Percentiles rank a stretch among this genome's conserved stretches.
Evolutionary conservation across 129 eudicot genomes (phyloP).

Genomic region (Erigeron canadensis): DNA sequence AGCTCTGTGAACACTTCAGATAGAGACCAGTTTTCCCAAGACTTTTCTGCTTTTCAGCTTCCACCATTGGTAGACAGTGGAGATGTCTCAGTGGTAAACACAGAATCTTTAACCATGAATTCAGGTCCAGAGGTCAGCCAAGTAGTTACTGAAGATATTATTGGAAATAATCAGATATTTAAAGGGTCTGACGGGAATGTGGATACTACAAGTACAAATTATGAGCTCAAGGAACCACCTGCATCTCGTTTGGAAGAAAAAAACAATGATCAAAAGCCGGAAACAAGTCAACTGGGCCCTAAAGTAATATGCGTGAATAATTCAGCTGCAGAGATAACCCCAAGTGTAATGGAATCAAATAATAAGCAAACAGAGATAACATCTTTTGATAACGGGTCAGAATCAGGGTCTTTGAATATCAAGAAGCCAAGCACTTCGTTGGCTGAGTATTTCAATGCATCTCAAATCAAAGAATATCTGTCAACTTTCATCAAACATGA

Average conservation of each 20-base stretch:
- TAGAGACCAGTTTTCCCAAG: constrained; percentile 22
- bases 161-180: constrained; percentile 11
- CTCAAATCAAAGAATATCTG: constrained; percentile 57
- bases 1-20: constrained; percentile 26
- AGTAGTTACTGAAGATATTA: constrained; percentile 15
- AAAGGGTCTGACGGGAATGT: constrained; percentile 6
- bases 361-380: background rate
- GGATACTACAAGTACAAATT: constrained; percentile 14
- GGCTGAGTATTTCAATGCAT: constrained; percentile 49
- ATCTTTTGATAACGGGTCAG: constrained; percentile 15
- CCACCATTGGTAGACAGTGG: constrained; percentile 28
- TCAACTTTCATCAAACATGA: constrained; percentile 38
- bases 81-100: constrained; percentile 13
- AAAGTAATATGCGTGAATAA: constrained; percentile 20
- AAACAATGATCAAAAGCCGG: constrained; percentile 13
- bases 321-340: constrained; percentile 11
- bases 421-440: constrained; percentile 44
- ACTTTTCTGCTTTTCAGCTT: constrained; percentile 13
- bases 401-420: constrained; percentile 21
- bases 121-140: background rate
- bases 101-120: background rate
- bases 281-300: constrained; percentile 15
- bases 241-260: constrained; percentile 26
- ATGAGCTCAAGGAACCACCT: background rate
- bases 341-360: constrained; percentile 6